Base-by-base conservation (phyloP, 768 basidiomycete species). In the Lactarius evosmus region DNA sequence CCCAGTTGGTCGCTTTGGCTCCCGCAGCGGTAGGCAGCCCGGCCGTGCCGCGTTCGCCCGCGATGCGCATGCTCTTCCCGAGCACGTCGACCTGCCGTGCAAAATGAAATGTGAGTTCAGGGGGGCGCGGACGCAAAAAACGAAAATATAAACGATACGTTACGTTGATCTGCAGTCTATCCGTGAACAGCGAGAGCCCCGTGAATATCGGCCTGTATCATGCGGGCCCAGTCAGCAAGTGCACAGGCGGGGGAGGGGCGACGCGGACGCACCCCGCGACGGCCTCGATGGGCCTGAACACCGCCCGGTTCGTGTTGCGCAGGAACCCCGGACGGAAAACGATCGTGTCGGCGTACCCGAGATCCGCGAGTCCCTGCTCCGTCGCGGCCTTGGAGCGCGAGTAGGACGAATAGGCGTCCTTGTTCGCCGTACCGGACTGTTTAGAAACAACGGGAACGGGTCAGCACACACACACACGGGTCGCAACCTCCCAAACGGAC, bases 311-410 rank as follows among this genome's bases (percentile, higher is more conserved):
- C 4, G 82, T 78, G 0, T 82, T 81, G 8, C 72, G 74, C 14
- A 92, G 73, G 29, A 80, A 69, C 0, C 72, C 85, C 4, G 90
- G 89, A 19, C 87, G 81, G 73, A 91, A 86, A 54, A 89, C 72
- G 63, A 91, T 84, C 2, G 85, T 84, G 59, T 91, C 88, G 19
- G 75, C 70, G 70, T 91, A 93, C 12, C 88, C 89, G 11, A 91
- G 74, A 3, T 73, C 74, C 0, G 88, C 86, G 19, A 93, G 77
- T 0, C 75, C 86, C 46, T 81, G 76, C 72, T 92, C 91, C 0
- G 90, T 92, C 25, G 85, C 74, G n/a, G 88, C 91, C 74, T 91
- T 91, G 68, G 83, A 84, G 85, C 70, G 82, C 1, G 75, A 36
- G 63, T 89, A 89, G 17, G 88, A 73, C 68, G 86, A 79, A 0